phyloP scores from a whole-genome alignment of 352 stramenopile genomes.

The Pythium apleroticum region DNA sequence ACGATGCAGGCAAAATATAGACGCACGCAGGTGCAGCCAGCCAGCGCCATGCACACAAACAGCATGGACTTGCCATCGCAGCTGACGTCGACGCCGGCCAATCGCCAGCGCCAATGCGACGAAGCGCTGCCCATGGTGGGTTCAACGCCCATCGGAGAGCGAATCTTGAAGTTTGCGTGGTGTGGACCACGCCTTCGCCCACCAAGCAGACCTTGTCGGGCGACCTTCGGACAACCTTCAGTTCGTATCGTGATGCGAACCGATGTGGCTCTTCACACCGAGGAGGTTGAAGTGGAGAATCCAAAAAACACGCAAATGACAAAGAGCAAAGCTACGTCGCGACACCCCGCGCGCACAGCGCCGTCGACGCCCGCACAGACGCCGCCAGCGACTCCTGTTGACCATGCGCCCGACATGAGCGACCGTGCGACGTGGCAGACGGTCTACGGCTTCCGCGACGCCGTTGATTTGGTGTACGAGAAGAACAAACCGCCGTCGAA shows the following conservation, averaged over 20 bases:
- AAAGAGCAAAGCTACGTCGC: not conserved
- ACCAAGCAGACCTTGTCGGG: constrained; percentile 6
- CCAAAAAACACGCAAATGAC: not conserved
- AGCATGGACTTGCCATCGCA: not conserved
- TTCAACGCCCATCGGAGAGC: constrained; percentile 16
- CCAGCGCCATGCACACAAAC: not conserved
- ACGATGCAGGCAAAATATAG: not conserved
- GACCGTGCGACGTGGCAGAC: constrained; percentile 44
- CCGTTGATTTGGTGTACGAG: constrained; percentile 55
- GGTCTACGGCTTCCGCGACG: constrained; percentile 57
- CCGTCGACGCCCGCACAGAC: not conserved
- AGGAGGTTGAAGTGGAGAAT: not conserved
- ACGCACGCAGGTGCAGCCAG: not conserved
- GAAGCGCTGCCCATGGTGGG: constrained; percentile 14
- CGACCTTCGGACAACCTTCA: constrained; percentile 21
- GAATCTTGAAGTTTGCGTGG: constrained; percentile 30
- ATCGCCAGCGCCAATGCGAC: constrained; percentile 17
- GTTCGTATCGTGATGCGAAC: constrained; percentile 16
- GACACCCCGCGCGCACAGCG: not conserved
- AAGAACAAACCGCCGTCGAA: constrained; percentile 36
- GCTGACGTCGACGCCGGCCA: not conserved
- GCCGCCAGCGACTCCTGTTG: not conserved
- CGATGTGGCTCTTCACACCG: not conserved
- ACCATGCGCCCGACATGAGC: not conserved
- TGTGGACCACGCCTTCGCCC: constrained; percentile 11